Evolutionary conservation across 306 rosid species (phyloP).

Genomic region (Comarum palustre): DNA sequence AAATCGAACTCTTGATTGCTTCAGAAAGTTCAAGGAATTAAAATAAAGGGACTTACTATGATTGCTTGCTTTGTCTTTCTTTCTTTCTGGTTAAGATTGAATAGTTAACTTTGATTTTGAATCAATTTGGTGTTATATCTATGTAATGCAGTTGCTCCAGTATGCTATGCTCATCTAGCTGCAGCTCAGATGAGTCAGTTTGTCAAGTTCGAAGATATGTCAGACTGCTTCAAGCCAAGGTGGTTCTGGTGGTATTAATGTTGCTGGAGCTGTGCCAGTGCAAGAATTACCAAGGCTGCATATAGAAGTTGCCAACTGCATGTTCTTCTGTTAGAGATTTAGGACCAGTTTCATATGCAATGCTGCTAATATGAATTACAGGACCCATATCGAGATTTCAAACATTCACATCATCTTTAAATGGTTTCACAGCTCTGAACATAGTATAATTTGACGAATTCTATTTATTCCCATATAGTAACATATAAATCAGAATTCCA

Average conservation of each 20-base stretch:
- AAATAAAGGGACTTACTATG: too few relatives aligned
- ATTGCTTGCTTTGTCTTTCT: too few relatives aligned
- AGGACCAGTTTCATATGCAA: background rate
- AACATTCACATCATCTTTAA: too few relatives aligned
- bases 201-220: conserved; percentile 62
- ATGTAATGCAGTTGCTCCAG: conserved; percentile 11
- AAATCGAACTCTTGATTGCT: too few relatives aligned
- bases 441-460: background rate
- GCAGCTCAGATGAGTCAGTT: conserved; percentile 68
- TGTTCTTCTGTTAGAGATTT: conserved; percentile 67
- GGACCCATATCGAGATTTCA: background rate
- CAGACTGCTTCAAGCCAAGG: conserved; percentile 67
- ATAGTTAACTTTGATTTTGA: too few relatives aligned
- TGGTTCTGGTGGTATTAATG: conserved; percentile 8
- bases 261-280: conserved; percentile 53
- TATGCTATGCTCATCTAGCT: conserved; percentile 88
- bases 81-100: too few relatives aligned
- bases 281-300: conserved; percentile 63
- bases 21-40: too few relatives aligned
- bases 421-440: background rate
- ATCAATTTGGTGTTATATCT: too few relatives aligned
- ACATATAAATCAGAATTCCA: too few relatives aligned
- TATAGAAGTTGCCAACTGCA: conserved; percentile 47
- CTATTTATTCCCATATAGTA: too few relatives aligned
- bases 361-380: background rate